Conservation (phyloP, 352 stramenopile genomes). For the Globisporangium heterothallicum region DNA sequence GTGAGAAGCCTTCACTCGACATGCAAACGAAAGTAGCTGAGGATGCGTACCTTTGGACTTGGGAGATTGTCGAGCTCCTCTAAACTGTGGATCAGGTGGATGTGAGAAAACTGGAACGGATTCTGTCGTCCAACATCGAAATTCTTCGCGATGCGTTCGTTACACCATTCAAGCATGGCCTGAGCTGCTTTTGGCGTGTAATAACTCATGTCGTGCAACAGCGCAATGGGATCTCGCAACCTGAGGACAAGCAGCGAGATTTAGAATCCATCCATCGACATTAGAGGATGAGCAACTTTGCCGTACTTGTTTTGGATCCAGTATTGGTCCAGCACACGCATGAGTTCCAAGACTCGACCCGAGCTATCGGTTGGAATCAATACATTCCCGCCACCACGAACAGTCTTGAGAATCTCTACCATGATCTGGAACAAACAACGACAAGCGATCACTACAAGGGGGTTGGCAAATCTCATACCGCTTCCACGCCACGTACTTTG, state of each 20-base stretch:
- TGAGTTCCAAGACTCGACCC: constrained; percentile 93
- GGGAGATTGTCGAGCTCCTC: constrained; percentile 84
- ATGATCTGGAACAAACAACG: constrained; percentile 68
- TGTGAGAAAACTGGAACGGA: constrained; percentile 87
- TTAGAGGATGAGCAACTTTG: constrained; percentile 12
- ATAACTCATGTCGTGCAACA: constrained; percentile 88
- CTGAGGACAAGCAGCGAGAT: constrained; percentile 19
- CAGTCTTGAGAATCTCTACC: constrained; percentile 89
- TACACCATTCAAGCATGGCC: constrained; percentile 89
- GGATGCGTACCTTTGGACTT: constrained; percentile 69
- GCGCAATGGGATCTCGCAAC: constrained; percentile 75
- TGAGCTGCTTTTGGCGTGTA: constrained; percentile 85
- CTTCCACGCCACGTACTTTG: constrained; percentile 45
- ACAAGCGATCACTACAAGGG: too few species aligned
- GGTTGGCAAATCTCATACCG: too few species aligned
- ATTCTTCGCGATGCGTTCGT: constrained; percentile 87
- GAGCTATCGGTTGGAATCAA: constrained; percentile 94
- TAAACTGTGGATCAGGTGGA: constrained; percentile 81
- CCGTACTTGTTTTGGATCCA: constrained; percentile 93
- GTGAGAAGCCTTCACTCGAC: too few species aligned
- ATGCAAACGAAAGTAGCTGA: too few species aligned
- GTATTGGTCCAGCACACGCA: constrained; percentile 93
- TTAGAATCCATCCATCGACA: background rate
- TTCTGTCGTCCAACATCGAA: constrained; percentile 87
- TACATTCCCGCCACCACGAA: constrained; percentile 92